Evolutionary conservation across 2,329 filamentous ascomycete species (phyloP), one percentile per base, ranked within the genome.

Genomic region (Lecanicillium sp.): DNA sequence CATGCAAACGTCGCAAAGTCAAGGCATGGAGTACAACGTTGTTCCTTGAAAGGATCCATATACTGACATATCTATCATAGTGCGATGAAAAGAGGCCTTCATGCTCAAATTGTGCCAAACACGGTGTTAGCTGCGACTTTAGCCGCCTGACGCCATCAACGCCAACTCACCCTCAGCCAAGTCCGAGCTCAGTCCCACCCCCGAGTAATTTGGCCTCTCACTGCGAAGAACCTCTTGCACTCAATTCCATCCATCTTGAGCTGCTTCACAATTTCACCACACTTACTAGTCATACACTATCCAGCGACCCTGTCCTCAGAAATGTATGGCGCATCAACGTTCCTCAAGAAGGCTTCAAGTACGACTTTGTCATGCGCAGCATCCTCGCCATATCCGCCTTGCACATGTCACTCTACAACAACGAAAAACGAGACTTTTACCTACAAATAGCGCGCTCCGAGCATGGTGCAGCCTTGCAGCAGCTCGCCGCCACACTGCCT

Each of bases 211-310:
- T 56, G 29, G 35, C 29, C 11, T 39, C 35, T 7, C 39, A 28
- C 5, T 34, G 40, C 11, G 32, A 37, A 36, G 29, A 43, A 14
- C 17, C 32, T 8, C 42, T 43, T 7, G 17, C 45, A 6, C 48
- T 65, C 14, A 63, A 64, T 17, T 45, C 68, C 2, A 48, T 62
- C 9, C 68, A 74, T 33, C 57, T 74, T 8, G 69, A 75, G 45
- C 60, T 76, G 2, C 56, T 76, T 6, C 69, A 75, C 47, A 69
- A 75, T 51, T 75, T 63, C 45, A 64, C 61, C 32, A 67, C 63
- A 1, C 64, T 62, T 9, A 75, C 71, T 1, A 63, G 62, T 37
- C 54, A 59, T n/a, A 73, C 70, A 0, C 51, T 75, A 3, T 62
- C 63, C 4, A 54, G 53, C 6, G 60, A 68, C 28, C 54, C 62